phyloP scores from a whole-genome alignment of 768 basidiomycete genomes.

The Pleurotus giganteus region DNA sequence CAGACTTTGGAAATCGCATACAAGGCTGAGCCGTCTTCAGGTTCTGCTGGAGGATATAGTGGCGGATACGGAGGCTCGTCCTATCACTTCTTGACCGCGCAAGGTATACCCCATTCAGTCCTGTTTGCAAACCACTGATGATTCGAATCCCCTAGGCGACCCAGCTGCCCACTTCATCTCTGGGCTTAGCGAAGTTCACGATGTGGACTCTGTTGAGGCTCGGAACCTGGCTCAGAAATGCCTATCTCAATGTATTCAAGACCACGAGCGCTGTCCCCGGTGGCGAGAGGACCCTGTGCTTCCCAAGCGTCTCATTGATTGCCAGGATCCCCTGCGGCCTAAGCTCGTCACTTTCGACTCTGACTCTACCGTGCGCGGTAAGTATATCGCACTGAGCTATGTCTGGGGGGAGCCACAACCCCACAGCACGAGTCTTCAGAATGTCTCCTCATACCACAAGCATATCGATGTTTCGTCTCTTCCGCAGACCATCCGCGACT shows the following conservation, averaged over 20 bases:
- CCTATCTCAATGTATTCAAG: background rate
- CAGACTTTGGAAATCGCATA: too few relatives aligned
- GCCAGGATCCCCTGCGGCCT: background rate
- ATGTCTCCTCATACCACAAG: background rate
- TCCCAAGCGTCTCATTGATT: background rate
- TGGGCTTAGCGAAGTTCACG: background rate
- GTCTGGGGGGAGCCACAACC: background rate
- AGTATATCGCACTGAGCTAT: background rate
- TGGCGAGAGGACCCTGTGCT: background rate
- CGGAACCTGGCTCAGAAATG: background rate
- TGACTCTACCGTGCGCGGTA: background rate
- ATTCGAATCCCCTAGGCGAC: background rate
- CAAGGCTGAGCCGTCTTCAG: too few relatives aligned
- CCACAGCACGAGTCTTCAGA: background rate
- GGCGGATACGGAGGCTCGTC: too few relatives aligned
- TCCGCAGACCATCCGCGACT: constrained; percentile 1
- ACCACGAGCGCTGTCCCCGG: background rate
- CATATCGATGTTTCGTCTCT: background rate
- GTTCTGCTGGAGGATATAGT: too few relatives aligned
- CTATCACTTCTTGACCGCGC: too few relatives aligned
- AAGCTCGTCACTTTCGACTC: background rate
- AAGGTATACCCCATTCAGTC: too few relatives aligned
- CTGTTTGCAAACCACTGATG: too few relatives aligned
- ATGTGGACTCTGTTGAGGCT: background rate
- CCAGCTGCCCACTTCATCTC: background rate